A percentile compares a stretch with the other conserved stretches of the same genome.
Conservation (phyloP, 306 rosid species). For the Boehmeria nivea region DNA sequence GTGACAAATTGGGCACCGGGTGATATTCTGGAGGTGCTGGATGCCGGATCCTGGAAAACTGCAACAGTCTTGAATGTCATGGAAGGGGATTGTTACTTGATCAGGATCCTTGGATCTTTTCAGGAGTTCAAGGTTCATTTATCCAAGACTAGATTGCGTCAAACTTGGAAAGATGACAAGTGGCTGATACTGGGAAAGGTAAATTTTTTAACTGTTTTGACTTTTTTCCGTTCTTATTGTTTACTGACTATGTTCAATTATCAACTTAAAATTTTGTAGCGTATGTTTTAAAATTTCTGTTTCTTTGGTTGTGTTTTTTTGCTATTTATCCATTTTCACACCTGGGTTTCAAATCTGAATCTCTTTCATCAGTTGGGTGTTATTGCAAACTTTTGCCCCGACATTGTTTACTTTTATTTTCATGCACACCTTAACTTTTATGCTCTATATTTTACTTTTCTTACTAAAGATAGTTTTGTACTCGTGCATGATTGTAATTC, state of each 20-base stretch:
- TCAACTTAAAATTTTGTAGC: background rate
- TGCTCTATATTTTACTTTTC: too few species aligned
- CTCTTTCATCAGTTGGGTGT: background rate
- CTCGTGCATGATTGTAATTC: too few species aligned
- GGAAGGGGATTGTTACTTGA: constrained; percentile 38
- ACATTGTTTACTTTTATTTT: background rate
- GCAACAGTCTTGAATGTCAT: constrained; percentile 39
- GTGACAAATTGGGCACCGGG: constrained; percentile 39
- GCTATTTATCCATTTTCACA: too few species aligned
- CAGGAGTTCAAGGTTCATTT: constrained; percentile 38
- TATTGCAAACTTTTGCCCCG: background rate
- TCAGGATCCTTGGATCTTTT: constrained; percentile 51
- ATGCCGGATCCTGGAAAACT: constrained; percentile 57
- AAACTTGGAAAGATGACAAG: constrained; percentile 50
- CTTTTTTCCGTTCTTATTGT: constrained; percentile 3
- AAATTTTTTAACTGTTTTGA: constrained; percentile 2
- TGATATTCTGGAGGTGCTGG: constrained; percentile 62
- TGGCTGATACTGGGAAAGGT: constrained; percentile 64
- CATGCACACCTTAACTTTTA: too few species aligned
- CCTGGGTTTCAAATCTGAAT: too few species aligned
- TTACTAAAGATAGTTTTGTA: too few species aligned
- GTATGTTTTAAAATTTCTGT: background rate
- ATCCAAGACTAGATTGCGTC: constrained; percentile 49
- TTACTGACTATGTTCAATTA: background rate
- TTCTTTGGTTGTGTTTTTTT: too few species aligned